These are phyloP conservation scores for Cylindrodendrum hubeiense DNA, from an alignment of 2,329 filamentous ascomycete genomes.

Conservation along the genomic window DNA sequence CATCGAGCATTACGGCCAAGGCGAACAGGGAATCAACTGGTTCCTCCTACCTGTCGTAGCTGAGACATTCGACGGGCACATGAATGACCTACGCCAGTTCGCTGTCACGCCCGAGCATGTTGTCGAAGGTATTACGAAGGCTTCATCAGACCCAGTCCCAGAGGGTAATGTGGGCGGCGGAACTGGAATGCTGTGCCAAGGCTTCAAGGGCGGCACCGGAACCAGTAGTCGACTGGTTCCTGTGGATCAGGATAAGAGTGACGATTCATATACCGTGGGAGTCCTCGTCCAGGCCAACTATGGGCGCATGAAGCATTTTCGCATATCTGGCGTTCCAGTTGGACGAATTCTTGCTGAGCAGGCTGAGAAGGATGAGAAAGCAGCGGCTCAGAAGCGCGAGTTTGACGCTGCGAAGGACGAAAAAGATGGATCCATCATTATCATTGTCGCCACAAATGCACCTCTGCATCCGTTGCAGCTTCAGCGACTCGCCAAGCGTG, in stretches of 20 bases:
- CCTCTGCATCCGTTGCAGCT: conserved; percentile 70
- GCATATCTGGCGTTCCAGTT: conserved; percentile 69
- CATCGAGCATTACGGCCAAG: conserved; percentile 58
- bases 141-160: conserved; percentile 60
- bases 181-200: conserved; percentile 73
- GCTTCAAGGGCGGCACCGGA: conserved; percentile 75
- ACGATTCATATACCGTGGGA: conserved; percentile 64
- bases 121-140: conserved; percentile 63
- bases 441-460: conserved; percentile 71
- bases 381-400: conserved; percentile 23
- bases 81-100: conserved; percentile 69
- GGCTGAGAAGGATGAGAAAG: conserved; percentile 39
- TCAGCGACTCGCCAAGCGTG: conserved; percentile 67
- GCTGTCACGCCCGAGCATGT: conserved; percentile 65
- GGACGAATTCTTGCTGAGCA: conserved; percentile 66
- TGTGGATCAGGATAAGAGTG: conserved; percentile 25
- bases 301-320: conserved; percentile 66
- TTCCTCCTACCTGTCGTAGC: conserved; percentile 69
- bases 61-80: conserved; percentile 71
- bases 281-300: conserved; percentile 74
- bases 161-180: conserved; percentile 74
- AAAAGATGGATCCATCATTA: conserved; percentile 72
- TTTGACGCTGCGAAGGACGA: conserved; percentile 55
- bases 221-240: conserved; percentile 63
- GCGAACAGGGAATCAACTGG: conserved; percentile 58